Percentiles rank a stretch among this genome's conserved stretches.
phyloP scores from a whole-genome alignment of 2,329 filamentous ascomycete species.

The Clarireedia paspali region DNA sequence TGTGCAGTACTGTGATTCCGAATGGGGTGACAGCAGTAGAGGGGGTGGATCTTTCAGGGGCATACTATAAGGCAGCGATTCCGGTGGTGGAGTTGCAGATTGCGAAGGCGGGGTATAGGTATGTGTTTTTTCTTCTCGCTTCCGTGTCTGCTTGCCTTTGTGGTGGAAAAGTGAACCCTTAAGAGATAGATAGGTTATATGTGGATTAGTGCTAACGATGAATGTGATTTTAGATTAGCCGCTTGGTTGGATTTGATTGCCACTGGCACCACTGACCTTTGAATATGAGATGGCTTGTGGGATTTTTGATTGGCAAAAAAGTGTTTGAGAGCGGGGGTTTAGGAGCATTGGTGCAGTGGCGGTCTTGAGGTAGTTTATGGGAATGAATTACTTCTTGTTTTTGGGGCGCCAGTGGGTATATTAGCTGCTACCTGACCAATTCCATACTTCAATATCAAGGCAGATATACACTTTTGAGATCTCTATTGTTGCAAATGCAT shows the following conservation, averaged over 20 bases:
- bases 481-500: too few species aligned
- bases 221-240: conserved; percentile 36
- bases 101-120: conserved; percentile 58
- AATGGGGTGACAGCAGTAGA: conserved; percentile 48
- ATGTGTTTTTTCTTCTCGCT: background rate
- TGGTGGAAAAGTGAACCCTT: too few species aligned
- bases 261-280: conserved; percentile 12
- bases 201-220: background rate
- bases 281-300: background rate
- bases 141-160: background rate
- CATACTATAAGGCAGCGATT: conserved; percentile 54
- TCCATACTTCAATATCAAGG: too few species aligned
- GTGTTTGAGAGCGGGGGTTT: background rate
- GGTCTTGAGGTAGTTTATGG: too few species aligned
- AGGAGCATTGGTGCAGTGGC: too few species aligned
- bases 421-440: too few species aligned
- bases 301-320: background rate
- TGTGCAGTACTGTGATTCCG: conserved; percentile 55
- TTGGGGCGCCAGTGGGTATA: too few species aligned
- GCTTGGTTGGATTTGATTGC: conserved; percentile 60
- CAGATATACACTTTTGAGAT: too few species aligned
- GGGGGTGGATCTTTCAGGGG: conserved; percentile 49
- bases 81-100: conserved; percentile 57
- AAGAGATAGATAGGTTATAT: background rate
- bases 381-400: too few species aligned